Evolutionary conservation across 2,329 filamentous ascomycete species (phyloP).

Genomic region (Neofusicoccum sp.): DNA sequence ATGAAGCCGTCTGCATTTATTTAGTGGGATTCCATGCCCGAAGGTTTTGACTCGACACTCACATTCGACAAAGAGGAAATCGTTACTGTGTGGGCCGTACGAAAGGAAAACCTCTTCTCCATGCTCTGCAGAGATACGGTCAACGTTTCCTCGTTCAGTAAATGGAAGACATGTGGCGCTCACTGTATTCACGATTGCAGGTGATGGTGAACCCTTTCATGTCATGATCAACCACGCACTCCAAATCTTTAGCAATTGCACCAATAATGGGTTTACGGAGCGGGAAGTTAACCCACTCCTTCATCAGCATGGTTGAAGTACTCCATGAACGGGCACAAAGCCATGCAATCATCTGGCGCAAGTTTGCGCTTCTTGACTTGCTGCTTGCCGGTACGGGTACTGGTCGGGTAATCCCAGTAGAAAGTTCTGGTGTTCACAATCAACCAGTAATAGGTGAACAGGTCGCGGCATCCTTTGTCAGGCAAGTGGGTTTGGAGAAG

Average conservation of each 20-base stretch:
- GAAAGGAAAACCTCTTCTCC: slow-evolving; percentile 70
- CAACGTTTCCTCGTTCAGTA: not conserved
- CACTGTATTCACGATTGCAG: slow-evolving; percentile 54
- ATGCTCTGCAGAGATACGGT: slow-evolving; percentile 28
- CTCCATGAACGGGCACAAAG: slow-evolving; percentile 72
- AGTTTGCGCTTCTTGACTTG: slow-evolving; percentile 45
- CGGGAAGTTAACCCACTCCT: slow-evolving; percentile 30
- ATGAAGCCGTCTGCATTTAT: slow-evolving; percentile 46
- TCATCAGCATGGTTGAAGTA: slow-evolving; percentile 64
- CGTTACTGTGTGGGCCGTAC: slow-evolving; percentile 72
- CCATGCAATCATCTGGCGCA: slow-evolving; percentile 62
- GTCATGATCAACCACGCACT: slow-evolving; percentile 58
- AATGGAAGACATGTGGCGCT: slow-evolving; percentile 20
- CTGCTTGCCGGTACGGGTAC: slow-evolving; percentile 42
- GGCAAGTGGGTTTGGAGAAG: slow-evolving; percentile 49
- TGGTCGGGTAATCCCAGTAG: slow-evolving; percentile 53
- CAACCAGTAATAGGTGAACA: slow-evolving; percentile 61
- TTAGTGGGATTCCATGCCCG: not conserved
- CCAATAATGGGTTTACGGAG: slow-evolving; percentile 8
- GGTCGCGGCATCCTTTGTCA: slow-evolving; percentile 30
- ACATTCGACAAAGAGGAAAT: slow-evolving; percentile 71
- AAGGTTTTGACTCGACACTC: not conserved
- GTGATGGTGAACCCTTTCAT: slow-evolving; percentile 58
- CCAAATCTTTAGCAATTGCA: slow-evolving; percentile 25
- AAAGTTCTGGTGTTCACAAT: slow-evolving; percentile 64